phyloP scores from a whole-genome alignment of 768 basidiomycete species.

The Mycena rebaudengoi region DNA sequence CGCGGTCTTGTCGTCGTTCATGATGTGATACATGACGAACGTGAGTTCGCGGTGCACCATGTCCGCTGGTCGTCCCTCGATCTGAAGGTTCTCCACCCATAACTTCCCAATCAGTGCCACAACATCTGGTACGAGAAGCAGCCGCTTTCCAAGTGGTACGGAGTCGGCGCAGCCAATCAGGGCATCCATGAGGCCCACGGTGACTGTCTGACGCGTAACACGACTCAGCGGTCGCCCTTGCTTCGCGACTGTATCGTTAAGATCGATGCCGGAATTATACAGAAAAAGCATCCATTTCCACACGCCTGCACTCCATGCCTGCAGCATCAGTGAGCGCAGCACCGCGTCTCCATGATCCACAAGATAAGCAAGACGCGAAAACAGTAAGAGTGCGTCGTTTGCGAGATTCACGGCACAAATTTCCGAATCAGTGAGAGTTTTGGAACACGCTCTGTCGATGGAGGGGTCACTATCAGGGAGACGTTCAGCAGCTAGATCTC shows the following conservation, averaged over 20 bases:
- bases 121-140: conserved; percentile 12
- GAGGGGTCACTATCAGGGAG: conserved; percentile 12
- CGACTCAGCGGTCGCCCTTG: conserved; percentile 6
- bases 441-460: conserved; percentile 11
- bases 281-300: conserved; percentile 25
- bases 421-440: not conserved
- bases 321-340: conserved; percentile 18
- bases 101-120: conserved; percentile 17
- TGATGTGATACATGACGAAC: conserved; percentile 12
- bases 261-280: conserved; percentile 15
- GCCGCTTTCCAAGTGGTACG: conserved; percentile 12
- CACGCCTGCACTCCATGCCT: conserved; percentile 11
- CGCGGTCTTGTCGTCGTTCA: conserved; percentile 11
- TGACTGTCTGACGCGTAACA: conserved; percentile 4
- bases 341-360: conserved; percentile 13
- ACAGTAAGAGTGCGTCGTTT: conserved; percentile 13
- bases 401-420: conserved; percentile 8
- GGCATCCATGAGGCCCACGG: conserved; percentile 17
- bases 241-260: conserved; percentile 16
- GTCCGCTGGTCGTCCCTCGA: conserved; percentile 3
- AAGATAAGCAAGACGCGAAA: conserved; percentile 22
- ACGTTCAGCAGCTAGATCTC: conserved; percentile 1
- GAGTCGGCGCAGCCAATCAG: conserved; percentile 18
- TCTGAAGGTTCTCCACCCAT: conserved; percentile 17
- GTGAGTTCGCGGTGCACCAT: conserved; percentile 21